Percentiles rank a stretch among this genome's conserved stretches.
These are phyloP conservation scores for Spinacia oleracea DNA, from an alignment of 179 eudicot genomes.

Conservation along the genomic window DNA sequence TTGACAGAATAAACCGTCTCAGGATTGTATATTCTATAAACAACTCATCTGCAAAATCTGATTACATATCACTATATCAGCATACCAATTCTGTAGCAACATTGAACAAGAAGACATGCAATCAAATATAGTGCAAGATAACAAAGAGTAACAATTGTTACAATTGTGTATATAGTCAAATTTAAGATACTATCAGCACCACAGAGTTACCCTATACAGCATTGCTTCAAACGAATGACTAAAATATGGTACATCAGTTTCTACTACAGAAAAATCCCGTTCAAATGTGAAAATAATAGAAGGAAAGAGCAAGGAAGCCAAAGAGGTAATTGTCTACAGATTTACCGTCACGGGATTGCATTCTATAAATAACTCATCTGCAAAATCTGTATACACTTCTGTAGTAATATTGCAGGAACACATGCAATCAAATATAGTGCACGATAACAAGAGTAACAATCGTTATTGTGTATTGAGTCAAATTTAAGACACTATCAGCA, in stretches of 20 bases:
- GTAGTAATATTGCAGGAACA: not conserved
- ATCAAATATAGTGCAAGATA: not conserved
- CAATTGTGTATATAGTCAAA: not conserved
- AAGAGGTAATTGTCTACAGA: too few species aligned
- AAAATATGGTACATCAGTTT: not conserved
- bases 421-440: not conserved
- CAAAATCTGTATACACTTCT: not conserved
- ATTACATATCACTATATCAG: not conserved
- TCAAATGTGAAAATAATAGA: too few species aligned
- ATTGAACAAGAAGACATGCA: not conserved
- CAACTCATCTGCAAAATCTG: not conserved
- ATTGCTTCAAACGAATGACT: not conserved
- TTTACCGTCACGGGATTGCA: not conserved
- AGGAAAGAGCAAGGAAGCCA: not conserved
- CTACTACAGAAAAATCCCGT: not conserved
- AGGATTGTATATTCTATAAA: not conserved
- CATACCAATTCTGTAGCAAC: not conserved
- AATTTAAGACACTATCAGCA: not conserved
- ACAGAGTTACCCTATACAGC: not conserved
- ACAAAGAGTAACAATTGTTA: not conserved
- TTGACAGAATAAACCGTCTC: not conserved
- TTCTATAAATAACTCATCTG: not conserved
- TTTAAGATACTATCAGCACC: not conserved
- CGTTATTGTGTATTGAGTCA: not conserved
- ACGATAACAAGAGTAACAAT: not conserved